phyloP scores from a whole-genome alignment of 75 land plant genomes.

The Pseudotsuga menziesii region DNA sequence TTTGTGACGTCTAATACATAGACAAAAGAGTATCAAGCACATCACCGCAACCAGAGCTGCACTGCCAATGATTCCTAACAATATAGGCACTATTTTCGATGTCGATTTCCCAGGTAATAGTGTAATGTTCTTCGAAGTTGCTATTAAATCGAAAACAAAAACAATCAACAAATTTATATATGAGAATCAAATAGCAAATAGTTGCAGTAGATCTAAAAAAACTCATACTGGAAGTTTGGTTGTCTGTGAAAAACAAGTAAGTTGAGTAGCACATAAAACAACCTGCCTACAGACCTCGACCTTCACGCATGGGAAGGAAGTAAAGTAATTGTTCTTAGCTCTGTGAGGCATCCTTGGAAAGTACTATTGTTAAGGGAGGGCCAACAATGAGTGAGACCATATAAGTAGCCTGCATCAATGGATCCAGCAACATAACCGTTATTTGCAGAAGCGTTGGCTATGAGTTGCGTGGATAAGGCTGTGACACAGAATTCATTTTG shows the following conservation, averaged over 20 bases:
- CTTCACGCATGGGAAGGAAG: conserved; percentile 18
- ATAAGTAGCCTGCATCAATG: neutral
- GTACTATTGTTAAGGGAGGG: conserved; percentile 2
- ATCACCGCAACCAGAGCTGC: no score
- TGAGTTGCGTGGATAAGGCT: conserved; percentile 6
- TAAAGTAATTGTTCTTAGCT: conserved; percentile 9
- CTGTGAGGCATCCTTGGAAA: conserved; percentile 18
- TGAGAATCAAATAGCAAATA: no score
- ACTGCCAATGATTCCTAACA: no score
- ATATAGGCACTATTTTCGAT: no score
- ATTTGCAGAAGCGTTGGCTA: conserved; percentile 11
- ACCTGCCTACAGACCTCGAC: conserved; percentile 25
- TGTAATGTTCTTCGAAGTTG: no score
- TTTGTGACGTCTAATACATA: no score
- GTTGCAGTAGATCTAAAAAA: no score
- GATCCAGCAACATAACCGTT: conserved; percentile 14
- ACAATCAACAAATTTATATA: no score
- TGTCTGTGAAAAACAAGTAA: conserved; percentile 7
- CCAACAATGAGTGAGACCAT: conserved; percentile 36
- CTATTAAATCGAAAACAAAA: no score
- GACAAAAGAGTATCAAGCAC: no score
- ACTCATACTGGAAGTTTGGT: no score
- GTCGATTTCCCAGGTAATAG: no score
- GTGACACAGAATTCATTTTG: neutral
- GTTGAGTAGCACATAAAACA: conserved; percentile 35